Evolutionary conservation across 495 filamentous ascomycete genomes (phyloP).

Genomic region (Daldinia childiae): DNA sequence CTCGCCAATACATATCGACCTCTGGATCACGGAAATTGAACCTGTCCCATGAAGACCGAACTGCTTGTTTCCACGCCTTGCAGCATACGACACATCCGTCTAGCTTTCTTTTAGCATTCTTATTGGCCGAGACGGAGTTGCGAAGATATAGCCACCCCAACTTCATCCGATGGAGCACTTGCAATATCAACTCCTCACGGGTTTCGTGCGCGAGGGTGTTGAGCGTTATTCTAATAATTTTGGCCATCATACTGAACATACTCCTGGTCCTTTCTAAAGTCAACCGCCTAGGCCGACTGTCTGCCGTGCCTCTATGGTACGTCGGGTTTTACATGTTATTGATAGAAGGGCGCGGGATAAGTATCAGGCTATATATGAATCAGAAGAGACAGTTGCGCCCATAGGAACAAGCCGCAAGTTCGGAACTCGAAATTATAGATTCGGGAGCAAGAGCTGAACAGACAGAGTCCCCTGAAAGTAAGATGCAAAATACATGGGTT

Average conservation of each 20-base stretch:
- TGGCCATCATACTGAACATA: slow-evolving; percentile 62
- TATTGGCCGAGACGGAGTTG: slow-evolving; percentile 66
- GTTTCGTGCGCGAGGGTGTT: slow-evolving; percentile 66
- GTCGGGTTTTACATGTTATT: slow-evolving; percentile 68
- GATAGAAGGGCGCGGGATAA: slow-evolving; percentile 67
- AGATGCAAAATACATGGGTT: slow-evolving; percentile 56
- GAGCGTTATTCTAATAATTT: slow-evolving; percentile 59
- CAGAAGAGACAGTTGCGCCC: slow-evolving; percentile 71
- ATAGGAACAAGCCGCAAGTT: slow-evolving; percentile 62
- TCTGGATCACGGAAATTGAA: slow-evolving; percentile 68
- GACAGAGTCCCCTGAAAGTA: slow-evolving; percentile 3
- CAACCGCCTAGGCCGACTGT: slow-evolving; percentile 62
- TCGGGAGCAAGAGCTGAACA: neutral
- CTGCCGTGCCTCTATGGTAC: slow-evolving; percentile 65
- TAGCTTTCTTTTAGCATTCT: slow-evolving; percentile 64
- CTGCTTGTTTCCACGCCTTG: slow-evolving; percentile 66
- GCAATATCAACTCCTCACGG: slow-evolving; percentile 69
- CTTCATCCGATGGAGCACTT: slow-evolving; percentile 72
- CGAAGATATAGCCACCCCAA: slow-evolving; percentile 72
- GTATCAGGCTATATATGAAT: slow-evolving; percentile 66
- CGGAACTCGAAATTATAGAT: slow-evolving; percentile 35
- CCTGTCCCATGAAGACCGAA: slow-evolving; percentile 68
- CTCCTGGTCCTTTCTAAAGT: slow-evolving; percentile 65
- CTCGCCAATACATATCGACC: slow-evolving; percentile 70
- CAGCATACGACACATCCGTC: slow-evolving; percentile 77